Percentiles rank a stretch among this genome's conserved stretches.
Evolutionary conservation across 2,329 filamentous ascomycete species (phyloP).

Genomic region (Lithohypha guttulata): DNA sequence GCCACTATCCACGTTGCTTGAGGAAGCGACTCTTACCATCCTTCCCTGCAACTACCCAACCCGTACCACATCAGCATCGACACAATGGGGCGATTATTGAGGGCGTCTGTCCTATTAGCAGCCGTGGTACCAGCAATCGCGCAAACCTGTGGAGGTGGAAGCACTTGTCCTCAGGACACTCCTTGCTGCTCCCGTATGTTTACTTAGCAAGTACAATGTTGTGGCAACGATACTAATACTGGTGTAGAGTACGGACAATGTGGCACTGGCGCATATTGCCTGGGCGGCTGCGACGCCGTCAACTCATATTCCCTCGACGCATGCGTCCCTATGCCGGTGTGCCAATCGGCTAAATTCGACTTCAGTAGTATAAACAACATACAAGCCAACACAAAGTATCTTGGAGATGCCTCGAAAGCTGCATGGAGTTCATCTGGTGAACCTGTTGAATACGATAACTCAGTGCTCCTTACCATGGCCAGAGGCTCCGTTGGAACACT

Average conservation of each 20-base stretch:
- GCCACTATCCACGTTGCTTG: not conserved
- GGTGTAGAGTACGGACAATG: conserved; percentile 76
- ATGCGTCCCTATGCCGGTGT: conserved; percentile 75
- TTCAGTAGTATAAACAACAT: conserved; percentile 64
- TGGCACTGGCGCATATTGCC: conserved; percentile 85
- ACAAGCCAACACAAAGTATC: conserved; percentile 64
- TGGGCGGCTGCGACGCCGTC: conserved; percentile 86
- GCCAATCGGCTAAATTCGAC: conserved; percentile 61
- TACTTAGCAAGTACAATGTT: no score
- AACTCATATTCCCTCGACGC: conserved; percentile 74
- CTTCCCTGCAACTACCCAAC: not conserved
- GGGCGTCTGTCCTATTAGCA: conserved; percentile 2
- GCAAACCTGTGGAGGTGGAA: conserved; percentile 31
- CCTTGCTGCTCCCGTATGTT: conserved; percentile 49
- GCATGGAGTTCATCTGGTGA: conserved; percentile 86
- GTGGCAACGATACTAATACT: conserved; percentile 9
- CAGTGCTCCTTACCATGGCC: conserved; percentile 80
- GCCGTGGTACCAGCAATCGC: conserved; percentile 3
- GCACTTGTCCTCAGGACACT: conserved; percentile 58
- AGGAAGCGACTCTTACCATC: not conserved
- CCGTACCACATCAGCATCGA: not conserved
- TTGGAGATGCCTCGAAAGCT: conserved; percentile 66
- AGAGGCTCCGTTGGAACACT: conserved; percentile 76
- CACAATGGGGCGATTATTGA: conserved; percentile 8
- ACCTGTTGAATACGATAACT: conserved; percentile 54